Conservation (phyloP, 805 yeast species). For the Hanseniaspora clermontiae region DNA sequence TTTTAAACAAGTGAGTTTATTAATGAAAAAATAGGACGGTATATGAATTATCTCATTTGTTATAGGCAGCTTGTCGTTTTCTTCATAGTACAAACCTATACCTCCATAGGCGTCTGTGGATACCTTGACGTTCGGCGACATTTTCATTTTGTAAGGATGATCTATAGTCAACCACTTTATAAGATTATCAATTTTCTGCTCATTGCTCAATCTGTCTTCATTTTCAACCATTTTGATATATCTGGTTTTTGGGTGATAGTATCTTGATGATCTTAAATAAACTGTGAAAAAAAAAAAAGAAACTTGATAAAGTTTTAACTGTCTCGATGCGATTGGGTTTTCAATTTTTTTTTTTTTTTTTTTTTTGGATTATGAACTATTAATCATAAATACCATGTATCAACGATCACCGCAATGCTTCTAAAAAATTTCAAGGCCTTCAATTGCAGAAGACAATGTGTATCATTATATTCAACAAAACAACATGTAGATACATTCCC, state of each 20-base stretch:
- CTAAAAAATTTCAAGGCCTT: background rate
- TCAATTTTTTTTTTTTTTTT: background rate
- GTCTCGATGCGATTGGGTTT: background rate
- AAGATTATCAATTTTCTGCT: background rate
- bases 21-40: conserved; percentile 6
- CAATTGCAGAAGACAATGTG: background rate
- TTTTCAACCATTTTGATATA: background rate
- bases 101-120: conserved; percentile 10
- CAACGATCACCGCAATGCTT: background rate
- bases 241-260: background rate
- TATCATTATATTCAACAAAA: background rate
- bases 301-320: background rate
- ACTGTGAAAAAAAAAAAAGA: background rate
- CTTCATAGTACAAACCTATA: conserved; percentile 7
- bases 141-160: background rate
- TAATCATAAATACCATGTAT: background rate
- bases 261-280: background rate
- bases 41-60: conserved; percentile 1
- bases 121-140: conserved; percentile 2
- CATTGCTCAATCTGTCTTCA: background rate
- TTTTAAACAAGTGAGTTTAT: conserved; percentile 7
- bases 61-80: background rate
- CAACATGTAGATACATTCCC: background rate
- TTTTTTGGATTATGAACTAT: too few relatives aligned
- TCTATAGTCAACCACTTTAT: background rate